Conservation (phyloP, 306 rosid species). For the Pyrus pyrifolia region DNA sequence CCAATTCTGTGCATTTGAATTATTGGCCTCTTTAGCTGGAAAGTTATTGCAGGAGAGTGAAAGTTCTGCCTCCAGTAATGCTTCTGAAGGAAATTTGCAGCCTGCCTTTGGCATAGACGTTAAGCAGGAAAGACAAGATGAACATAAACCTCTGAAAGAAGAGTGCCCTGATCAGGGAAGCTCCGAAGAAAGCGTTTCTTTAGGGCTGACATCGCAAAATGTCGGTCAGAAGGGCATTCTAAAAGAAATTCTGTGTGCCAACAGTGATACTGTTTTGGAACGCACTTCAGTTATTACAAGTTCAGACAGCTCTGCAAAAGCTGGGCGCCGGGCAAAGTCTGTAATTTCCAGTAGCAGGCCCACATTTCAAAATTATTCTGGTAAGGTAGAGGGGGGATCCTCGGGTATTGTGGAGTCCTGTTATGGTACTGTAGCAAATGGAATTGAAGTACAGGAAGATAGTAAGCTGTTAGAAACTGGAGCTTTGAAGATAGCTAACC, state of each 20-base stretch:
- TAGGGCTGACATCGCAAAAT: slow-evolving; percentile 30
- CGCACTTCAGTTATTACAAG: slow-evolving; percentile 30
- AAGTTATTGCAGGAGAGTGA: slow-evolving; percentile 78
- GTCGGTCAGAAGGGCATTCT: slow-evolving; percentile 28
- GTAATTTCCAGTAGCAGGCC: slow-evolving; percentile 31
- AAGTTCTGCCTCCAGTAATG: slow-evolving; percentile 75
- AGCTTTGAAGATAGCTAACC: slow-evolving; percentile 30
- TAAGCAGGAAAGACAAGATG: slow-evolving; percentile 36
- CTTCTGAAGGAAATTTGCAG: slow-evolving; percentile 52
- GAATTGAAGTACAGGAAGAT: slow-evolving; percentile 23
- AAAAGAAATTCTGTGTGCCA: slow-evolving; percentile 21
- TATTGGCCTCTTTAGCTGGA: slow-evolving; percentile 87
- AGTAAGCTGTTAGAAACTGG: slow-evolving; percentile 27
- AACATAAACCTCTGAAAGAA: slow-evolving; percentile 28
- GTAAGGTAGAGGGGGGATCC: slow-evolving; percentile 35
- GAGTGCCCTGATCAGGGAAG: slow-evolving; percentile 41
- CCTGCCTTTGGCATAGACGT: slow-evolving; percentile 29
- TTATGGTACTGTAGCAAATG: slow-evolving; percentile 39
- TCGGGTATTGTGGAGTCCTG: slow-evolving; percentile 36
- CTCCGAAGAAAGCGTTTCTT: slow-evolving; percentile 39
- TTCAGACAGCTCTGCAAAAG: slow-evolving; percentile 35
- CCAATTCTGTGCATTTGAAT: slow-evolving; percentile 63
- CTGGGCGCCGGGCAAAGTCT: slow-evolving; percentile 33
- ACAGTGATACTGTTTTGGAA: slow-evolving; percentile 39
- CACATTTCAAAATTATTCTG: slow-evolving; percentile 23